Conservation (phyloP, 2,329 filamentous ascomycete genomes). For the Nannizziopsis arthrosporioides region DNA sequence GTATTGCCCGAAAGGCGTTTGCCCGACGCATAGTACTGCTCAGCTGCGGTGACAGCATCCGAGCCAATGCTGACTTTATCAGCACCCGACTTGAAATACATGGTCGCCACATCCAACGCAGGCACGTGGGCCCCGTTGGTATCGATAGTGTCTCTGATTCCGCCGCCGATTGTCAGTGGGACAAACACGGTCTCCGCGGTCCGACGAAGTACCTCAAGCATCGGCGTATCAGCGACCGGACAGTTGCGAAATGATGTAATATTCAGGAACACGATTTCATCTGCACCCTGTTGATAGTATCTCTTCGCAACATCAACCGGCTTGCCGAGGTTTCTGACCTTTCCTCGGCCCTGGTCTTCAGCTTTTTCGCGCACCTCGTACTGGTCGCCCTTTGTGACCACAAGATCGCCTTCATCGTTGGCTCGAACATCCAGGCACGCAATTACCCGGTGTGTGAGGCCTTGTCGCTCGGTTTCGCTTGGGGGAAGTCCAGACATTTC, state of each 20-base stretch:
- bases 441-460: conserved; percentile 84
- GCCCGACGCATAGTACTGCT: conserved; percentile 69
- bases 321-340: conserved; percentile 88
- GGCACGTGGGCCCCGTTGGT: conserved; percentile 75
- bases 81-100: conserved; percentile 95
- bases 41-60: conserved; percentile 83
- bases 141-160: conserved; percentile 86
- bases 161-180: conserved; percentile 86
- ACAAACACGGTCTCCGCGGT: conserved; percentile 91
- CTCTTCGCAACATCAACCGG: conserved; percentile 85
- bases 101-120: conserved; percentile 80
- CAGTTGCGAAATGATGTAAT: conserved; percentile 97
- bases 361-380: conserved; percentile 94
- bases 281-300: conserved; percentile 94
- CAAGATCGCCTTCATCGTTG: conserved; percentile 87
- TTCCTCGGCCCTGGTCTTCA: conserved; percentile 41
- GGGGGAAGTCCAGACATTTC: conserved; percentile 37
- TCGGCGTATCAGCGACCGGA: conserved; percentile 79
- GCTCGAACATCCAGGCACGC: conserved; percentile 91
- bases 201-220: conserved; percentile 82
- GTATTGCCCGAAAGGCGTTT: conserved; percentile 64
- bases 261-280: conserved; percentile 96
- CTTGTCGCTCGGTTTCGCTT: conserved; percentile 37
- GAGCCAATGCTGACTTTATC: conserved; percentile 97
- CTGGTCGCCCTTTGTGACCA: conserved; percentile 96